phyloP scores from a whole-genome alignment of 495 filamentous ascomycete genomes.

The Gamarada debralockiae region DNA sequence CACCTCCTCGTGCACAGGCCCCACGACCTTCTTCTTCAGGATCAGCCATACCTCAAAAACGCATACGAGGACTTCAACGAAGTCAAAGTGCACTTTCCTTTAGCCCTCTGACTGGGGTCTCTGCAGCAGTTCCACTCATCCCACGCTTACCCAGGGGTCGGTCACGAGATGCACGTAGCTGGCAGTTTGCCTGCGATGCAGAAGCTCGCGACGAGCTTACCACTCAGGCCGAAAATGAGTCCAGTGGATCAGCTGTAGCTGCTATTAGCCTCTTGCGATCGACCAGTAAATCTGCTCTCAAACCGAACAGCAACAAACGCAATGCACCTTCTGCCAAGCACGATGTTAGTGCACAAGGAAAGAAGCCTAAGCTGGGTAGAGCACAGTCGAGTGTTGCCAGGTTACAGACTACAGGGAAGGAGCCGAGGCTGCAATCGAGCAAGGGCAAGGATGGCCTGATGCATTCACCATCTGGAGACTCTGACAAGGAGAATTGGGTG shows the following conservation, averaged over 20 bases:
- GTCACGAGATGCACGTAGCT: conserved; percentile 76
- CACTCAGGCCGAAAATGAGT: conserved; percentile 66
- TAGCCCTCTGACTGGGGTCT: conserved; percentile 1
- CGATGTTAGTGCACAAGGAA: conserved; percentile 45
- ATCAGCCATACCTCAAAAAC: conserved; percentile 41
- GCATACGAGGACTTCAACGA: conserved; percentile 52
- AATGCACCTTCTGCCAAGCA: conserved; percentile 47
- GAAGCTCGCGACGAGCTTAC: conserved; percentile 69
- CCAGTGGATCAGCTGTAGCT: conserved; percentile 64
- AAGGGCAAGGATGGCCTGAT: conserved; percentile 13
- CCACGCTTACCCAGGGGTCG: conserved; percentile 55
- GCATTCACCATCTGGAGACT: conserved; percentile 51
- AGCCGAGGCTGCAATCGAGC: conserved; percentile 10
- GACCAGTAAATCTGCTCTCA: conserved; percentile 48
- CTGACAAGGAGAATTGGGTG: conserved; percentile 93
- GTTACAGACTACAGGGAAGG: conserved; percentile 44
- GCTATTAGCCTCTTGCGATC: conserved; percentile 72
- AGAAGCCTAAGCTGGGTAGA: conserved; percentile 62
- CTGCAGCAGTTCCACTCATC: conserved; percentile 22
- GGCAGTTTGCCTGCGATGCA: conserved; percentile 78
- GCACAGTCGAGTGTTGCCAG: conserved; percentile 64
- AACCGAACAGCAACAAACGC: conserved; percentile 51
- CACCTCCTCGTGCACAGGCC: conserved; percentile 53
- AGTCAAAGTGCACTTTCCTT: conserved; percentile 56
- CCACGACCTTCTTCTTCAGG: conserved; percentile 19